These are phyloP conservation scores for Rauvolfia tetraphylla DNA, from an alignment of 257 asterid species.

Conservation along the genomic window DNA sequence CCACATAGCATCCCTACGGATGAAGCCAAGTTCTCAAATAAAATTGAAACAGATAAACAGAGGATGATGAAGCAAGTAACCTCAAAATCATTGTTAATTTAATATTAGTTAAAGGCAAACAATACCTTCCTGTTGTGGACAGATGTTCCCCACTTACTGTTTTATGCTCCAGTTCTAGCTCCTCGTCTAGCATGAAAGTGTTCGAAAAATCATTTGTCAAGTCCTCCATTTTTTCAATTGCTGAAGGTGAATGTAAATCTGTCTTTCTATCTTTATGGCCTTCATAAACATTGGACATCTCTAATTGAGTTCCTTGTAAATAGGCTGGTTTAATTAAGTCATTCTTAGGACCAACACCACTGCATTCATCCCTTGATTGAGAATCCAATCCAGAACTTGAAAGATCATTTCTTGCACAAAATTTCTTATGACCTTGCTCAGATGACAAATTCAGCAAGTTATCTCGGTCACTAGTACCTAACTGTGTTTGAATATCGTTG, in stretches of 20 bases:
- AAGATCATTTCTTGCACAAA: constrained; percentile 21
- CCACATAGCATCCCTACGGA: neutral
- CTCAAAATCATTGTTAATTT: neutral
- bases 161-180: constrained; percentile 68
- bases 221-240: constrained; percentile 40
- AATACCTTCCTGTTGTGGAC: constrained; percentile 52
- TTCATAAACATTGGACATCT: constrained; percentile 21
- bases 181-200: constrained; percentile 84
- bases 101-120: constrained; percentile 11
- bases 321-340: constrained; percentile 23
- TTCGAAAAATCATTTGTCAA: constrained; percentile 53
- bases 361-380: constrained; percentile 21
- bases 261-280: constrained; percentile 15
- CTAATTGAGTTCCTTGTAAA: constrained; percentile 28
- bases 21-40: neutral
- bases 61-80: neutral
- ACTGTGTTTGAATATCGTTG: constrained; percentile 20
- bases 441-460: constrained; percentile 21
- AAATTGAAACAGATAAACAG: neutral
- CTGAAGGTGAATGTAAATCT: constrained; percentile 27
- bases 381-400: constrained; percentile 24
- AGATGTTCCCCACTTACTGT: constrained; percentile 21
- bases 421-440: constrained; percentile 26
- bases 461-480: constrained; percentile 24
- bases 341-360: constrained; percentile 18